Conservation (phyloP, 306 rosid species). For the Vigna mungo region DNA sequence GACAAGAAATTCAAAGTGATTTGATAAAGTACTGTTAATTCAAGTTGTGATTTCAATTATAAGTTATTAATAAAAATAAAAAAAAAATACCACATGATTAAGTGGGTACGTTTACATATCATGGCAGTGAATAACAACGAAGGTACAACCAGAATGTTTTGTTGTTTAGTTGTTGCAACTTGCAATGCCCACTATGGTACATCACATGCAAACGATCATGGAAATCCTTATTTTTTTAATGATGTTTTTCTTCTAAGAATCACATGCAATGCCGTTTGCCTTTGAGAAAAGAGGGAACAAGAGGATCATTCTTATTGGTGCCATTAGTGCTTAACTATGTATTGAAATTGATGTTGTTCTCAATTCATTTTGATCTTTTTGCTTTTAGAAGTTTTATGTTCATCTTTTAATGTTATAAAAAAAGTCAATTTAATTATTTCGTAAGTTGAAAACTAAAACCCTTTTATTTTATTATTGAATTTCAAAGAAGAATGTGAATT, state of each 20-base stretch:
- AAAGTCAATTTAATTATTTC: no score
- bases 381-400: no score
- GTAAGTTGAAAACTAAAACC: no score
- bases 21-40: no score
- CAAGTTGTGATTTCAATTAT: background rate
- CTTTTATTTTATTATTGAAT: no score
- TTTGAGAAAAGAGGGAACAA: background rate
- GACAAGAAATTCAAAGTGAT: background rate
- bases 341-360: background rate
- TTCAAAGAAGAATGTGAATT: no score
- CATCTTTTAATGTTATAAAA: no score
- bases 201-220: slow-evolving; percentile 36
- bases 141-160: background rate
- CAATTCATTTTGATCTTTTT: background rate
- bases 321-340: background rate
- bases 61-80: background rate
- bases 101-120: background rate
- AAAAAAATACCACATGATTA: background rate
- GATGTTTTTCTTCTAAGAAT: background rate
- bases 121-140: background rate
- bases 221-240: background rate
- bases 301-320: background rate
- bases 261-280: slow-evolving; percentile 24
- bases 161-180: background rate
- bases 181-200: slow-evolving; percentile 9